Conservation (phyloP, 202 grass and related monocot species). For the Hordeum pubiflorum region DNA sequence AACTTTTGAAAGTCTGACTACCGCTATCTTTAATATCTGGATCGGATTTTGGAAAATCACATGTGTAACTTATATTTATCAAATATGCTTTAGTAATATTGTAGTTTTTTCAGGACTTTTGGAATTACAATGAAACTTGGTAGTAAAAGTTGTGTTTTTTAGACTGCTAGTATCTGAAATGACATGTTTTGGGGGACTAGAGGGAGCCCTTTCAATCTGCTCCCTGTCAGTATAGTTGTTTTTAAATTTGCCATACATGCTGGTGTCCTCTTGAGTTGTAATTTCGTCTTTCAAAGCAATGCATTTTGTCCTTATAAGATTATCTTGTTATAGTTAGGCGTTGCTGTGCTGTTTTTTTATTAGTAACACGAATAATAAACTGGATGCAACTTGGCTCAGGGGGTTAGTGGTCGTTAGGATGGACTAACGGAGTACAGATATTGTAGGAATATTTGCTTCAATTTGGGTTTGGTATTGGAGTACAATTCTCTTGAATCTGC, state of each 20-base stretch:
- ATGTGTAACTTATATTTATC: background rate
- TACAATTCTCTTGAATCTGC: background rate
- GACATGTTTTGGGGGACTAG: background rate
- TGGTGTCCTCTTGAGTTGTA: background rate
- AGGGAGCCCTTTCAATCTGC: background rate
- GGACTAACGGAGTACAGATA: background rate
- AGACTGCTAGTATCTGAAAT: background rate
- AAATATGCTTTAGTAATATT: no score
- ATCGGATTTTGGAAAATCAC: background rate
- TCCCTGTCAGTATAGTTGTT: background rate
- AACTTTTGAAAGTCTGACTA: background rate
- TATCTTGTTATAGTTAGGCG: background rate
- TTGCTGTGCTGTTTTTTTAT: background rate
- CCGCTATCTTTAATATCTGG: background rate
- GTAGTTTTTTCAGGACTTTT: background rate
- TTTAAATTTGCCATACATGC: background rate
- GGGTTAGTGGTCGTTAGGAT: background rate
- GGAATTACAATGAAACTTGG: background rate
- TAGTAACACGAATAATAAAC: background rate
- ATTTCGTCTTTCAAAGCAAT: background rate
- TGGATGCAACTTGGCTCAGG: background rate
- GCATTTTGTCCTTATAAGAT: constrained; percentile 10
- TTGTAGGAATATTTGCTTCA: background rate
- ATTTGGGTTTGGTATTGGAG: background rate
- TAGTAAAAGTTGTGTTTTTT: background rate